phyloP scores from a whole-genome alignment of 2,329 filamentous ascomycete species.

The Lasiodiplodia hormozganensis region DNA sequence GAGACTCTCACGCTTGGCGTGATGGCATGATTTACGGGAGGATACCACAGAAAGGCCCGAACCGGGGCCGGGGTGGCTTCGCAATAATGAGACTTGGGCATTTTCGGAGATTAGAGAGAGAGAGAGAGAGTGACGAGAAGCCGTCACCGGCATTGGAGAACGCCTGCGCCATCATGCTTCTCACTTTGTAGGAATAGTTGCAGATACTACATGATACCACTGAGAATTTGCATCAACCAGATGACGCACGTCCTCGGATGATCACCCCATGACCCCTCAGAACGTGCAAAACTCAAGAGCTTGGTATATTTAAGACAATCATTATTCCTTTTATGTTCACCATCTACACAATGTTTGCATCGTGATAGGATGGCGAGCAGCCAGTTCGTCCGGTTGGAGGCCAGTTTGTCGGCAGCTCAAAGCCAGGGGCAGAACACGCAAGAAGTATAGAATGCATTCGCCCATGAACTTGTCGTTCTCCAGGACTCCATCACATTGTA shows the following conservation, averaged over 20 bases:
- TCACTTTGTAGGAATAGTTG: slow-evolving; percentile 12
- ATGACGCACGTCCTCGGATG: background rate
- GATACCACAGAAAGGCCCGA: slow-evolving; percentile 18
- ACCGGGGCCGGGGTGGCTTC: slow-evolving; percentile 9
- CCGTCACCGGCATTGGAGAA: slow-evolving; percentile 12
- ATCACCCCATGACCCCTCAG: background rate
- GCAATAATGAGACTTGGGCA: slow-evolving; percentile 20
- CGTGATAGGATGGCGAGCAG: background rate
- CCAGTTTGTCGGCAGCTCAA: background rate
- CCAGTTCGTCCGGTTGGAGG: background rate
- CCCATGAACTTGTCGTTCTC: background rate
- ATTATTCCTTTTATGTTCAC: background rate
- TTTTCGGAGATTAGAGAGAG: slow-evolving; percentile 20
- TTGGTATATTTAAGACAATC: background rate
- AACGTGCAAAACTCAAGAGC: background rate
- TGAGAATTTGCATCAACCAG: background rate
- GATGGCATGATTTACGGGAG: slow-evolving; percentile 24
- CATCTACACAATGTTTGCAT: background rate
- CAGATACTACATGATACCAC: slow-evolving; percentile 17
- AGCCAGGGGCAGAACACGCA: background rate
- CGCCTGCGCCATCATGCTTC: background rate
- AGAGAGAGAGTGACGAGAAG: slow-evolving; percentile 11
- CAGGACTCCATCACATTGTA: background rate
- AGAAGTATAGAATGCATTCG: background rate
- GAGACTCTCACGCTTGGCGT: slow-evolving; percentile 17